Evolutionary conservation across 2,329 filamentous ascomycete genomes (phyloP).

Genomic region (Xylariomycetidae sp.): DNA sequence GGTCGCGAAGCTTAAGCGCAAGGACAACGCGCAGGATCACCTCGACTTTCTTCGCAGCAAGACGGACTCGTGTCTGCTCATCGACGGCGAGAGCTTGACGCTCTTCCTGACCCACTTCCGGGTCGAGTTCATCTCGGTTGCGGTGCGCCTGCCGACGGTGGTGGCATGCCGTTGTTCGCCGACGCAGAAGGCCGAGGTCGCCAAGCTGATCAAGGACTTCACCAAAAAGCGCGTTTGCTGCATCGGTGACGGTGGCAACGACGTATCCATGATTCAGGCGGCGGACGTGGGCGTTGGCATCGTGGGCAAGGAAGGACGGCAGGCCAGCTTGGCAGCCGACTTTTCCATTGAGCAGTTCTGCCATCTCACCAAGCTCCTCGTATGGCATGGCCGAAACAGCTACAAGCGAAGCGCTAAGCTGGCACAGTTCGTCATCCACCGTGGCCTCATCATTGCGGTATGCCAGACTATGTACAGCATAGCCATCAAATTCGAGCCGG

Average conservation of each 20-base stretch:
- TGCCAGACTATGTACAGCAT: conserved; percentile 98
- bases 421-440: conserved; percentile 96
- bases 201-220: conserved; percentile 79
- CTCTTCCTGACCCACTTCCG: conserved; percentile 79
- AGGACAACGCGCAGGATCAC: conserved; percentile 79
- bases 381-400: conserved; percentile 96
- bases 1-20: conserved; percentile 75
- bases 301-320: conserved; percentile 93
- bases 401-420: conserved; percentile 96
- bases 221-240: conserved; percentile 96
- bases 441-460: conserved; percentile 88
- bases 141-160: conserved; percentile 82
- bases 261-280: conserved; percentile 98
- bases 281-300: conserved; percentile 97
- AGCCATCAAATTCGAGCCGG: conserved; percentile 84
- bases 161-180: conserved; percentile 96
- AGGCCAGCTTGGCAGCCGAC: conserved; percentile 90
- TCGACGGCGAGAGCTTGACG: conserved; percentile 86
- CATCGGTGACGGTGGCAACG: conserved; percentile 96
- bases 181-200: conserved; percentile 93
- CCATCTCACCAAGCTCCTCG: conserved; percentile 91
- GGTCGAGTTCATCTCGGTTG: conserved; percentile 78
- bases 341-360: conserved; percentile 96
- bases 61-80: conserved; percentile 79
- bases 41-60: conserved; percentile 86